Evolutionary conservation across 768 basidiomycete species (phyloP).

Genomic region (Porphyrellus cyaneotinctus): DNA sequence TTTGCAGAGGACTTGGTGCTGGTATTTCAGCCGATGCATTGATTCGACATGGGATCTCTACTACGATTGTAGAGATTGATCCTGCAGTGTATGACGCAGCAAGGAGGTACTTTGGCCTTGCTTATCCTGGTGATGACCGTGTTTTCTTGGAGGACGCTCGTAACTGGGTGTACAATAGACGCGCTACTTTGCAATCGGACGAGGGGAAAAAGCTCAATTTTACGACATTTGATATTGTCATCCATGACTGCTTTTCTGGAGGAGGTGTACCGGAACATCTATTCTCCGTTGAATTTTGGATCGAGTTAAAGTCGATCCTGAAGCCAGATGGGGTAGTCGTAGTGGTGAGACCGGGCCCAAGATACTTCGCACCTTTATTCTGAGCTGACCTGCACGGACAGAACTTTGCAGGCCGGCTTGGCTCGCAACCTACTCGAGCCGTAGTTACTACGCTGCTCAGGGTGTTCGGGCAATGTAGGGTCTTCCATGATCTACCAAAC

Average conservation of each 20-base stretch:
- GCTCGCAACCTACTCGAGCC: conserved; percentile 58
- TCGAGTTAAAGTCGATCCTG: conserved; percentile 59
- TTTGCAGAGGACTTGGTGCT: conserved; percentile 75
- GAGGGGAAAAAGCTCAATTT: background rate
- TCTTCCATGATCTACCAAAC: conserved; percentile 68
- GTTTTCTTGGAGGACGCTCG: conserved; percentile 80
- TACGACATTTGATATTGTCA: conserved; percentile 56
- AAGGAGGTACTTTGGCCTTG: conserved; percentile 72
- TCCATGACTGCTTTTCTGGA: conserved; percentile 94
- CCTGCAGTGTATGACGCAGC: conserved; percentile 86
- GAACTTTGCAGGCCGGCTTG: conserved; percentile 81
- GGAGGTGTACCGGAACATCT: conserved; percentile 85
- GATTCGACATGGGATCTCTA: conserved; percentile 59
- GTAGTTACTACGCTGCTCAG: conserved; percentile 66
- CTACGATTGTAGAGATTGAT: conserved; percentile 91
- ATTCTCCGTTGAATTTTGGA: conserved; percentile 84
- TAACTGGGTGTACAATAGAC: conserved; percentile 51
- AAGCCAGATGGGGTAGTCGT: conserved; percentile 71
- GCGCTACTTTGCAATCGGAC: conserved; percentile 27
- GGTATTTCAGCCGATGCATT: conserved; percentile 81
- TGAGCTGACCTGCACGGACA: conserved; percentile 26
- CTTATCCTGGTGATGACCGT: conserved; percentile 51
- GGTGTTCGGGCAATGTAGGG: conserved; percentile 76
- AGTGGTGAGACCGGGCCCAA: conserved; percentile 52
- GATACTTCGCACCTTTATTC: background rate